Evolutionary conservation across 2,329 filamentous ascomycete species (phyloP).

Genomic region (Orbilia quercus): DNA sequence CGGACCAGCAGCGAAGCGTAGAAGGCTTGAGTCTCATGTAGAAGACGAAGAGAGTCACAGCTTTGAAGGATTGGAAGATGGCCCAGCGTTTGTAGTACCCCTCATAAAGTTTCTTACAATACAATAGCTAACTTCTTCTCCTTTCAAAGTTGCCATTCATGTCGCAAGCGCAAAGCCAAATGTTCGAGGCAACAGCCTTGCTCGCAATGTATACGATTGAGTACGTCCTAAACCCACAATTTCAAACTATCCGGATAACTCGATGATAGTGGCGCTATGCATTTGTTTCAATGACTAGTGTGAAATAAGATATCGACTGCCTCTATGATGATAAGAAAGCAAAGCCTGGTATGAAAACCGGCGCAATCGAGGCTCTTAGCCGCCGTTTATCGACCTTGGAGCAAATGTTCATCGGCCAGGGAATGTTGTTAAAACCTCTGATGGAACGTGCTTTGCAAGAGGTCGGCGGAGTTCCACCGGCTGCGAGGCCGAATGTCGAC

Average conservation of each 20-base stretch:
- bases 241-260: too few species aligned
- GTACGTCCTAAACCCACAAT: neutral
- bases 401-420: slow-evolving; percentile 10
- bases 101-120: neutral
- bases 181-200: slow-evolving; percentile 12
- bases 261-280: too few species aligned
- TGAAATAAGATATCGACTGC: slow-evolving; percentile 6
- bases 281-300: neutral
- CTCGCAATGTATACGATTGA: neutral
- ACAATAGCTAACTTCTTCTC: neutral
- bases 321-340: slow-evolving; percentile 5
- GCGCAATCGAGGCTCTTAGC: slow-evolving; percentile 1
- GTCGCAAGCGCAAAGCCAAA: slow-evolving; percentile 11
- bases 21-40: neutral
- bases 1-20: neutral
- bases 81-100: slow-evolving; percentile 7
- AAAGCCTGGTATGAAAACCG: slow-evolving; percentile 3
- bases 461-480: neutral
- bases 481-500: too few species aligned
- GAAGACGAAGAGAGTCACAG: neutral
- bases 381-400: slow-evolving; percentile 1
- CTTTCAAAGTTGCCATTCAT: neutral
- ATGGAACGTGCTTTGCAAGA: slow-evolving; percentile 6
- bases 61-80: slow-evolving; percentile 1
- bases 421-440: slow-evolving; percentile 7